Base-by-base conservation (phyloP, 768 basidiomycete genomes). In the Auricularia cornea region DNA sequence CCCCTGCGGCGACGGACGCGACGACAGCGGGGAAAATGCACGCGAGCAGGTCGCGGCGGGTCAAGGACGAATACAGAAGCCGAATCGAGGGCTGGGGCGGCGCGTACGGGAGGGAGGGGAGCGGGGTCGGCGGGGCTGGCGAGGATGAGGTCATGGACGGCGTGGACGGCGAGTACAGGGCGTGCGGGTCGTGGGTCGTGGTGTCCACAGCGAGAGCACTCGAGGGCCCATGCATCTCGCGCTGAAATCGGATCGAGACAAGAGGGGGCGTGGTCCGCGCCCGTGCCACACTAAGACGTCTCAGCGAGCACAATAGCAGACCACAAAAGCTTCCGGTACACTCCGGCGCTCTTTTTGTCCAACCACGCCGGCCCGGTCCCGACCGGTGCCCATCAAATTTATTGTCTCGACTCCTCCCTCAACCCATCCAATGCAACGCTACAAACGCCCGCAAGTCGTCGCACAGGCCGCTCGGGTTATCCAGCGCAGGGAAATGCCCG, bases 11-110 rank as follows among this genome's bases (percentile, higher is more conserved):
- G 52, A 88, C 62, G 23, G 92, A 88, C 14, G 85, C 78, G 61
- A 81, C 8, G 63, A 85, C 64, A 4, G 87, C 90, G 3, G 92
- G 92, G 28, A 84, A 59, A 65, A 92, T 77, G 67, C 89, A 78
- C 30, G 79, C 64, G 60, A 85, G 70, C 68, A 81, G 70, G 66
- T 90, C 86, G 59, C 81, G 78, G 12, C 78, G 76, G 1, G 85
- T 77, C 66, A 87, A 77, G 68, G 87, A 81, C 11, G 84, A 83
- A 70, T 90, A 92, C 61, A 93, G 82, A 5, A 87, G 79, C 51
- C 79, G 76, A 66, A 89, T 77, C 1, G 84, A 82, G 0, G 89
- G 86, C 62, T 76, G 68, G 4, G 79, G 76, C 30, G 76, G 60
- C 12, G 26, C 20, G 26, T 57, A 26, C 26, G 23, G 18, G 16